These are phyloP conservation scores for Eucalyptus marginata DNA, from an alignment of 345 rosid genomes.

Conservation along the genomic window DNA sequence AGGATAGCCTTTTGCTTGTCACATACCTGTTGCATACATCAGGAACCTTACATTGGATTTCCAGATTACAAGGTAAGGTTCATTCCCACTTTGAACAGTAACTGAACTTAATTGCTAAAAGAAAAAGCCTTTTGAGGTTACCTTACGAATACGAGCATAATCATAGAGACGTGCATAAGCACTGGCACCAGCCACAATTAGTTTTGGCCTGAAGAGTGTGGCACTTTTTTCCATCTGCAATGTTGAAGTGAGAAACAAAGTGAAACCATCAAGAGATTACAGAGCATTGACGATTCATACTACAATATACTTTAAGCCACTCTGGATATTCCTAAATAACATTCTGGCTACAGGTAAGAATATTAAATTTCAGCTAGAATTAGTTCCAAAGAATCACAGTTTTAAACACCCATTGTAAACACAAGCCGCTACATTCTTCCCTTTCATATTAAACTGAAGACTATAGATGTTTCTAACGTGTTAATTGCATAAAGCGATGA, in stretches of 20 bases:
- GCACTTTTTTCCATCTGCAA: constrained; percentile 95
- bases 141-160: constrained; percentile 89
- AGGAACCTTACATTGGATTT: background rate
- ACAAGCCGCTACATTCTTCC: background rate
- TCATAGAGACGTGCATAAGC: constrained; percentile 94
- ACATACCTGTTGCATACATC: constrained; percentile 50
- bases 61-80: background rate
- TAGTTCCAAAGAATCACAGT: background rate
- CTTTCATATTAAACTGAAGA: background rate
- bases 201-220: constrained; percentile 82
- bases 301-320: background rate
- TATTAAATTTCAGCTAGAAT: background rate
- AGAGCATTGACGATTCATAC: background rate
- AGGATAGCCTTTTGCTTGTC: constrained; percentile 91
- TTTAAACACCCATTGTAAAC: background rate
- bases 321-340: background rate
- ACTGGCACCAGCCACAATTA: constrained; percentile 97
- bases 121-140: background rate
- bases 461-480: background rate
- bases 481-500: background rate
- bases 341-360: background rate
- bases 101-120: background rate
- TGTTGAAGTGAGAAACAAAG: background rate
- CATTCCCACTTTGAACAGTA: background rate
- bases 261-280: background rate